Base-by-base conservation (phyloP, 768 basidiomycete species). In the Pholiota conissans region DNA sequence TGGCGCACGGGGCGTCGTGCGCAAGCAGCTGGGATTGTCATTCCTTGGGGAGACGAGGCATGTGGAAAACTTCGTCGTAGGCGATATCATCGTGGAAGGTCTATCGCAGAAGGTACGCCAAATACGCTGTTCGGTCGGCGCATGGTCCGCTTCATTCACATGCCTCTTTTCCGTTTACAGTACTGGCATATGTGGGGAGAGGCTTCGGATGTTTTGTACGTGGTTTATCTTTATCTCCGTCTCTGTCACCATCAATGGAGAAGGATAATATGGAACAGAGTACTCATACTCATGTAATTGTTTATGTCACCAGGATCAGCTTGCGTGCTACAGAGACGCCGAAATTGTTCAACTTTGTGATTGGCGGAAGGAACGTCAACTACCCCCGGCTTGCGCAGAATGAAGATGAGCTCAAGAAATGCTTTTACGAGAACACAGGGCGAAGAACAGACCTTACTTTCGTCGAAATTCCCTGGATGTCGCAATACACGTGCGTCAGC, bases 111-210 rank as follows among this genome's bases (percentile, higher is more conserved):
- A 75, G 54, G 78, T 78, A 46, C 30, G 74, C 60, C 18, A 10
- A 9, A 42, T 28, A n/a, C 14, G 24, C 13, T 32, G 7, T 32
- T 37, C 30, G 11, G 16, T 22, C 18, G 13, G 20, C 32, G 27
- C 22, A n/a, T 27, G n/a, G 7, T 7, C 28, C 13, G 11, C n/a
- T n/a, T 27, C 46, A 16, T 46, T 32, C 11, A 37, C 42, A 24
- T 47, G 16, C 35, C n/a, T n/a, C n/a, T n/a, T n/a, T 42, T 16
- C 18, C 26, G 2, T 60, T 29, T 51, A 49, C 53, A 81, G 79
- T 65, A 72, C 55, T 80, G 78, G 79, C 79, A 80, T 60, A 76
- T 76, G 67, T 81, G 79, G 79, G 78, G 80, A 0, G 74, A 77
- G 45, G 61, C 72, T 14, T 61, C 65, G 18, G 67, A 56, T 24